Evolutionary conservation across 805 yeast genomes (phyloP).

Genomic region (Hermanozyma aechmeae): DNA sequence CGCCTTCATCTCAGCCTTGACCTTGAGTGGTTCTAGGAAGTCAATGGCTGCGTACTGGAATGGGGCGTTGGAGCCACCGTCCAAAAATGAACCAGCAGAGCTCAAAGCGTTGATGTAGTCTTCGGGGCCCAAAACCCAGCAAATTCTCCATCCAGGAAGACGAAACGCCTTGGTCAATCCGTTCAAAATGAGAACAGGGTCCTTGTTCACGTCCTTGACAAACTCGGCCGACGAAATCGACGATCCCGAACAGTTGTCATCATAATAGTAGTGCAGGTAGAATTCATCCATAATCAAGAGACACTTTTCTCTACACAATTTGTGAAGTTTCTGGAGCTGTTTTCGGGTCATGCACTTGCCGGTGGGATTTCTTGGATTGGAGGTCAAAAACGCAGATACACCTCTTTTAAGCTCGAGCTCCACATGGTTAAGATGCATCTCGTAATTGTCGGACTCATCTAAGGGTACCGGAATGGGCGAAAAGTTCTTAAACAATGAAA

Average conservation of each 20-base stretch:
- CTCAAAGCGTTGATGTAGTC: slow-evolving; percentile 45
- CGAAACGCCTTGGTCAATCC: slow-evolving; percentile 55
- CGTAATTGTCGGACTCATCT: slow-evolving; percentile 47
- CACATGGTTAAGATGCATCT: slow-evolving; percentile 43
- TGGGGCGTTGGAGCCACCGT: slow-evolving; percentile 55
- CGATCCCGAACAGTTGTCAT: slow-evolving; percentile 43
- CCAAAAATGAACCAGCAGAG: slow-evolving; percentile 51
- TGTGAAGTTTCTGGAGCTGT: slow-evolving; percentile 41
- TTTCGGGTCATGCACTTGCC: slow-evolving; percentile 41
- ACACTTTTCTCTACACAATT: slow-evolving; percentile 44
- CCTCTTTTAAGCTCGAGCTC: slow-evolving; percentile 47
- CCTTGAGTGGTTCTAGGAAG: slow-evolving; percentile 42
- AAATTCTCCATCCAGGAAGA: slow-evolving; percentile 56
- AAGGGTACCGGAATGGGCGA: slow-evolving; percentile 57
- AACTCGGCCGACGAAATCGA: slow-evolving; percentile 41
- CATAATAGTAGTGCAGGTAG: slow-evolving; percentile 50
- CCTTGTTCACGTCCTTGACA: slow-evolving; percentile 45
- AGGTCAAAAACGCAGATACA: slow-evolving; percentile 47
- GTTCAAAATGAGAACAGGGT: slow-evolving; percentile 51
- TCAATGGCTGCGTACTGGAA: slow-evolving; percentile 53
- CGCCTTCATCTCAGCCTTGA: slow-evolving; percentile 45
- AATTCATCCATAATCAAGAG: slow-evolving; percentile 57
- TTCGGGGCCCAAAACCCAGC: slow-evolving; percentile 58
- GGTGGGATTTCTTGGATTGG: slow-evolving; percentile 58
- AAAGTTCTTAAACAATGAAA: slow-evolving; percentile 52